Evolutionary conservation across 73 alveolate species (phyloP), one percentile per base, ranked within the genome.

Genomic region (Paramecium octaurelia): DNA sequence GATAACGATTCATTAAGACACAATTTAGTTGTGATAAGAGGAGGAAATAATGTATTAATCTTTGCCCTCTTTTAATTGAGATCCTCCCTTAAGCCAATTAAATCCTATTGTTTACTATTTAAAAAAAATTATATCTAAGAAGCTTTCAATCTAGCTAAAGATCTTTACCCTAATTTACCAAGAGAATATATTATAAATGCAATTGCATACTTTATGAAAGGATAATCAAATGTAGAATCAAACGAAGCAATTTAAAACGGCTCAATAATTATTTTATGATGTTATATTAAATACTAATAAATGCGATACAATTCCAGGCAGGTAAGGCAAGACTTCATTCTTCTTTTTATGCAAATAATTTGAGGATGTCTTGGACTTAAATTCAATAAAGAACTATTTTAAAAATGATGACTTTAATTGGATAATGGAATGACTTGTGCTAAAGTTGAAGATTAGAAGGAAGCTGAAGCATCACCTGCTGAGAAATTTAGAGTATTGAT

Each of bases 221-320:
- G 99, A 7, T 97, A 97, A 92, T 93, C 87, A 92, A 95, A 36
- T 36, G 14, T 97, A 35, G 99, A 97, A 46, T 93, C 90, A 21
- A 94, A 96, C 58, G 99, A 98, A 75, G 97, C 98, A n/a, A 89
- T 92, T 98, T 44, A 95, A 96, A 92, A 95, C 97, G 58, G 99
- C 99, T 34, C 97, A 98, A 92, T 89, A 87, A 89, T 94, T 98
- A 42, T 98, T 98, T 96, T 98, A 98, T 92, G 86, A 96, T 85
- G 99, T 98, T 54, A 99, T 99, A 11, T 99, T 99, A 11, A 90
- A 98, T 4, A 98, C 99, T 8, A 96, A 99, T 21, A 99, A 98
- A 95, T 98, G 99, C 76, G 99, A 98, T 94, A 98, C 99, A 42
- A 98, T 98, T 50, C 99, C 99, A 40, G 99, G 99, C 9, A 89